Conservation (phyloP, 2,329 filamentous ascomycete genomes). For the Elsinoe perseae region DNA sequence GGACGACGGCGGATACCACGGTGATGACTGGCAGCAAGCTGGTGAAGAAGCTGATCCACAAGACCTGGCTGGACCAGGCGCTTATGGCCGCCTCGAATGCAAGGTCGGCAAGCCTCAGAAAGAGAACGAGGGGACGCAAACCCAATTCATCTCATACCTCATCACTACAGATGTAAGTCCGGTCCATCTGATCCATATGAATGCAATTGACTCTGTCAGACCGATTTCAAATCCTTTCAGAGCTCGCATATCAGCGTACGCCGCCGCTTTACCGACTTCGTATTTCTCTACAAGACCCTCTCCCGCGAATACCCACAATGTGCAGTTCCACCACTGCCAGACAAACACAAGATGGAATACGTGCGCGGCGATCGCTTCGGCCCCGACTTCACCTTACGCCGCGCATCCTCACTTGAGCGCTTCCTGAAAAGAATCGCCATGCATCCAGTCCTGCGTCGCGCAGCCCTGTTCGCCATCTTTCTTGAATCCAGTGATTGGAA, state of each 20-base stretch:
- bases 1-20: conserved; percentile 63
- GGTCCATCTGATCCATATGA: not conserved
- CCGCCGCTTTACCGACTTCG: conserved; percentile 93
- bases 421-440: conserved; percentile 81
- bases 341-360: conserved; percentile 99
- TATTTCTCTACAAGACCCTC: conserved; percentile 89
- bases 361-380: conserved; percentile 94
- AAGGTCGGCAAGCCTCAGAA: conserved; percentile 77
- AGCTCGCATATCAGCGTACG: conserved; percentile 71
- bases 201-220: conserved; percentile 44
- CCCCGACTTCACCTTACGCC: conserved; percentile 78
- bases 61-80: conserved; percentile 57
- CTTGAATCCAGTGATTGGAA: conserved; percentile 96
- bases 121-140: conserved; percentile 93
- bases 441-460: conserved; percentile 80
- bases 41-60: conserved; percentile 45
- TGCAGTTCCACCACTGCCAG: conserved; percentile 87
- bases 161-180: conserved; percentile 72
- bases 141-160: conserved; percentile 91
- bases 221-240: conserved; percentile 89
- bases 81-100: conserved; percentile 71
- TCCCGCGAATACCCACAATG: conserved; percentile 80
- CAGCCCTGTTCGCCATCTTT: conserved; percentile 76
- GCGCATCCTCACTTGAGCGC: conserved; percentile 82
- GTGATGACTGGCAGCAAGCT: conserved; percentile 61